Evolutionary conservation across 176 grass and related monocot species (phyloP).

Genomic region (Zoysia pacifica): DNA sequence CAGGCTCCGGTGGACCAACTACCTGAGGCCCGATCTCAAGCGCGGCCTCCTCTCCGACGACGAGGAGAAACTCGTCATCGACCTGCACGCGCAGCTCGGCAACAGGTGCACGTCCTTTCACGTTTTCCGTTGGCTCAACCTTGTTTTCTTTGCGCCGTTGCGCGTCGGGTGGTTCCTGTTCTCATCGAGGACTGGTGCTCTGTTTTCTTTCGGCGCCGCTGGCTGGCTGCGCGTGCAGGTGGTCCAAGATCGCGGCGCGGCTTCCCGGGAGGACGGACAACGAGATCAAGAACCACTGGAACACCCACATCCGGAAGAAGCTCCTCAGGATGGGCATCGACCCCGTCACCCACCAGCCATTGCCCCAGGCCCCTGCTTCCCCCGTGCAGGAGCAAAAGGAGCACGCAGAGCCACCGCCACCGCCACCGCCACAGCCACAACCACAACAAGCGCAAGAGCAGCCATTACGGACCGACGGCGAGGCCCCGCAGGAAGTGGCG

Average conservation of each 20-base stretch:
- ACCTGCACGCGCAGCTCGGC: slow-evolving; percentile 84
- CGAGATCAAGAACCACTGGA: slow-evolving; percentile 99
- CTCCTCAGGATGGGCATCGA: slow-evolving; percentile 82
- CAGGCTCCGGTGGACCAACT: slow-evolving; percentile 91
- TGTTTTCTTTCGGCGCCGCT: neutral
- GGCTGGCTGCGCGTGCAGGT: neutral
- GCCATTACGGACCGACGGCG: neutral
- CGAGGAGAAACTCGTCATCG: slow-evolving; percentile 78
- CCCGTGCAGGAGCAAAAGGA: neutral
- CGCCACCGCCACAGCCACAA: too few relatives aligned
- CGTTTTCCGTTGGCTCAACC: too few relatives aligned
- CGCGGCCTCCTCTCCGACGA: slow-evolving; percentile 69
- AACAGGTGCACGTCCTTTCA: slow-evolving; percentile 58
- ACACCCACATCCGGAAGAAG: slow-evolving; percentile 98
- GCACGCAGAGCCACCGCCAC: neutral
- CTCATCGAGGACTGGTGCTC: neutral
- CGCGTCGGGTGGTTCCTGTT: too few relatives aligned
- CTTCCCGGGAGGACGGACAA: slow-evolving; percentile 92
- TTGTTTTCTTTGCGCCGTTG: too few relatives aligned
- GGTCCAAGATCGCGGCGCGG: slow-evolving; percentile 91
- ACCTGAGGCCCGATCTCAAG: slow-evolving; percentile 91
- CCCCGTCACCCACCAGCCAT: slow-evolving; percentile 62
- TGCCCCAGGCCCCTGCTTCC: neutral
- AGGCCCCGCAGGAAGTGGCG: neutral
- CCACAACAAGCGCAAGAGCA: neutral